Evolutionary conservation across 2,329 filamentous ascomycete genomes (phyloP), one percentile per base, ranked within the genome.

Genomic region (Sarocladium strictum): DNA sequence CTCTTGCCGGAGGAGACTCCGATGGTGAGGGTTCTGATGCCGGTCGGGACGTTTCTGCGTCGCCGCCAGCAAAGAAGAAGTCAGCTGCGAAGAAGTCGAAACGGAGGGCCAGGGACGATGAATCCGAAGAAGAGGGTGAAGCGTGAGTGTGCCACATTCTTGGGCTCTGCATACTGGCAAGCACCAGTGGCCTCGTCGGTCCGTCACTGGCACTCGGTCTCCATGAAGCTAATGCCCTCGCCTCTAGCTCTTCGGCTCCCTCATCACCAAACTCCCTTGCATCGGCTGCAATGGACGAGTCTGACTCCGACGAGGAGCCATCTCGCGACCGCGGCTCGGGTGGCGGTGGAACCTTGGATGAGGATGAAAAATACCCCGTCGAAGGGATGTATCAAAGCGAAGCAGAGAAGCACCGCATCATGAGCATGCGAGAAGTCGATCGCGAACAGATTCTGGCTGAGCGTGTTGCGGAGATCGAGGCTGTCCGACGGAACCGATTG

Each of bases 261-360:
- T 32, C 27, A n/a, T 87, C 87, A 17, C 86, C 84, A 53, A 80
- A 84, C 66, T 96, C 90, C 5, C 81, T 88, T 53, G 81, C 86
- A 64, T 96, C 91, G 11, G 91, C 86, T 21, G 87, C 89, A 21
- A 96, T 96, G 90, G 90, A 93, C 57, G 89, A 94, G 68, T 94
- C 88, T 45, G 87, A 90, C 59, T 90, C 89, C 15, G 73, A 76
- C 29, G 71, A 66, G 40, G 73, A 76, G 74, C 78, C 54, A 73
- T 27, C 50, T 26, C 79, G 53, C 69, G 58, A 58, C 58, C 59
- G 72, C 65, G 47, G 32, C 23, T 53, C 50, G 15, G 50, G n/a
- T n/a, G n/a, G 11, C 19, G 58, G 65, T 62, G 62, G 69, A 70
- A 59, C 71, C 23, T 74, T 75, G 40, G 77, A 78, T 49, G 79